These are phyloP conservation scores for Clarkia xantiana DNA, from an alignment of 345 rosid species.

Conservation along the genomic window DNA sequence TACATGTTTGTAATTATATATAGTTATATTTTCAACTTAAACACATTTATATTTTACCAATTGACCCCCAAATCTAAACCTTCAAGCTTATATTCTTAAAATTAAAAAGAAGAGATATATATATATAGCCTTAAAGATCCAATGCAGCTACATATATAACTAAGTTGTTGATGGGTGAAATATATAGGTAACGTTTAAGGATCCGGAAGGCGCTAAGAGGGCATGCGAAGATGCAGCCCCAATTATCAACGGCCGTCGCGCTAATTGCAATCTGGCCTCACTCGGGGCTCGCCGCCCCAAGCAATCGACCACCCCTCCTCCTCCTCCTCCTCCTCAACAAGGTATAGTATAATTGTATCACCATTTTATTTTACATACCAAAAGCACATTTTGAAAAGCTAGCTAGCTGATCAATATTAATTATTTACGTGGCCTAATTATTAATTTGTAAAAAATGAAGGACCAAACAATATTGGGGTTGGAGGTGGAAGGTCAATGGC, in stretches of 20 bases:
- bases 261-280: slow-evolving; percentile 88
- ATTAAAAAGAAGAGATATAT: too few relatives aligned
- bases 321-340: neutral
- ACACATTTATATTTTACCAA: too few relatives aligned
- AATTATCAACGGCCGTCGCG: slow-evolving; percentile 81
- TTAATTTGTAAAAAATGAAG: slow-evolving; percentile 17
- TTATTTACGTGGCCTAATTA: neutral
- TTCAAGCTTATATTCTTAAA: too few relatives aligned
- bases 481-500: slow-evolving; percentile 32
- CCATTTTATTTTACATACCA: neutral
- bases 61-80: too few relatives aligned
- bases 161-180: neutral
- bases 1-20: too few relatives aligned
- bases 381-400: neutral
- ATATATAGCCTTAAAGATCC: too few relatives aligned
- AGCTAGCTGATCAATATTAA: neutral
- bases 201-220: slow-evolving; percentile 64
- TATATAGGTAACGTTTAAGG: slow-evolving; percentile 80
- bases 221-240: slow-evolving; percentile 87
- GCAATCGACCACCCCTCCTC: slow-evolving; percentile 21
- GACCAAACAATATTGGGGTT: slow-evolving; percentile 16
- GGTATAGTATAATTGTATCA: neutral
- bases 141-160: too few relatives aligned
- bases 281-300: slow-evolving; percentile 80
- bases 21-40: too few relatives aligned